Evolutionary conservation across 805 yeast genomes (phyloP).

Genomic region (Candida alai): DNA sequence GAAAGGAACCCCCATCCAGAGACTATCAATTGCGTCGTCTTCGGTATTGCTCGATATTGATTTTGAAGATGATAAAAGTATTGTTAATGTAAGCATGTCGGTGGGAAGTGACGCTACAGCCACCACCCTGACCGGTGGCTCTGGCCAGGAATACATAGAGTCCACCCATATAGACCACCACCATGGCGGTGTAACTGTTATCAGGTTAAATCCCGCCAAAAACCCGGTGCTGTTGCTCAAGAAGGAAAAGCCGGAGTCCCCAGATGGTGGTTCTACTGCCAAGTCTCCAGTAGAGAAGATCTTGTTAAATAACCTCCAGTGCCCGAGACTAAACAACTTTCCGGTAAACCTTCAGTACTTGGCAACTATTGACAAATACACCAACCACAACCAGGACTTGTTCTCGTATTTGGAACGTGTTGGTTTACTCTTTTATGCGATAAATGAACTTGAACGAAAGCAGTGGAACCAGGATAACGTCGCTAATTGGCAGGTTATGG

Average conservation of each 20-base stretch:
- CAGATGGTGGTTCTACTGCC: too few relatives aligned
- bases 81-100: slow-evolving; percentile 31
- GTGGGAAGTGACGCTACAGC: slow-evolving; percentile 22
- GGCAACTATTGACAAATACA: slow-evolving; percentile 29
- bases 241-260: slow-evolving; percentile 1
- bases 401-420: slow-evolving; percentile 28
- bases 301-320: slow-evolving; percentile 23
- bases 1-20: slow-evolving; percentile 17
- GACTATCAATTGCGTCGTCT: slow-evolving; percentile 42
- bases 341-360: slow-evolving; percentile 35
- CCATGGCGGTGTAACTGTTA: slow-evolving; percentile 4
- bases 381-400: slow-evolving; percentile 22
- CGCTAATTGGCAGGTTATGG: slow-evolving; percentile 17
- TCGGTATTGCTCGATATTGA: slow-evolving; percentile 39
- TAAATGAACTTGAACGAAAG: slow-evolving; percentile 23
- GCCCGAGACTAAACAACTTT: slow-evolving; percentile 22
- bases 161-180: slow-evolving; percentile 2
- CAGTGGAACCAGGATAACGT: slow-evolving; percentile 1
- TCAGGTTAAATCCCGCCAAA: slow-evolving; percentile 5
- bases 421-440: slow-evolving; percentile 23
- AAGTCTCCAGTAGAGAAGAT: slow-evolving; percentile 25
- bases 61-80: slow-evolving; percentile 21
- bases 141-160: slow-evolving; percentile 1
- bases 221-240: slow-evolving; percentile 19
- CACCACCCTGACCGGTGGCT: not conserved